Evolutionary conservation across 176 grass and related monocot species (phyloP).

Genomic region (Dendrocalamus sinicus): DNA sequence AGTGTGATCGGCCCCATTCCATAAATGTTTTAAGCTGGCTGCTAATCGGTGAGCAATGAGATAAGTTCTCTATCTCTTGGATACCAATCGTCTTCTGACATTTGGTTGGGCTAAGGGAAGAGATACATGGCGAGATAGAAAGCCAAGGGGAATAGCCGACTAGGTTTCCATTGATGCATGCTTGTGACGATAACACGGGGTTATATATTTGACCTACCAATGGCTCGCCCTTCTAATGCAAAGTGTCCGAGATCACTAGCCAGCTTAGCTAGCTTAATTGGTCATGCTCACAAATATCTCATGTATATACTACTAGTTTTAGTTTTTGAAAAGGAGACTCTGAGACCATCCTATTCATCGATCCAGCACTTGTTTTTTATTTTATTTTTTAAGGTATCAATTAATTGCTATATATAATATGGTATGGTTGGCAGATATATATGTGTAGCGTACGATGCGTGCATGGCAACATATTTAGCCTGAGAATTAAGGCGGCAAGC

Average conservation of each 20-base stretch:
- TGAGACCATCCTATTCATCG: too few relatives aligned
- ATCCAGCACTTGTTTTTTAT: too few relatives aligned
- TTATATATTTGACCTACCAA: conserved; percentile 51
- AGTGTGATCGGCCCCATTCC: neutral
- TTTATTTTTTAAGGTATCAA: too few relatives aligned
- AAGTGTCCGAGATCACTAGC: conserved; percentile 37
- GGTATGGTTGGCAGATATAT: too few relatives aligned
- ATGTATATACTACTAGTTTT: too few relatives aligned
- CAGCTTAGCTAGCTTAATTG: neutral
- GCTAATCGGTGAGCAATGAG: neutral
- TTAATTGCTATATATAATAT: too few relatives aligned
- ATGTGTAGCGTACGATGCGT: too few relatives aligned
- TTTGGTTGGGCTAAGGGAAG: conserved; percentile 28
- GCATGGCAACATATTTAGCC: too few relatives aligned
- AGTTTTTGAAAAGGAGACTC: too few relatives aligned
- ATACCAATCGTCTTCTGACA: conserved; percentile 12
- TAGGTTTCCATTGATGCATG: conserved; percentile 26
- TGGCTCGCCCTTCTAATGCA: conserved; percentile 36
- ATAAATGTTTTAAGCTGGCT: neutral
- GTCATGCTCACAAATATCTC: conserved; percentile 49
- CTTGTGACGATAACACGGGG: conserved; percentile 36
- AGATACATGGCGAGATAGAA: neutral
- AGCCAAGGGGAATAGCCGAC: neutral
- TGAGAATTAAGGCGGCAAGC: too few relatives aligned
- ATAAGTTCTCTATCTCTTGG: conserved; percentile 3